Evolutionary conservation across 2,329 filamentous ascomycete species (phyloP), one percentile per base, ranked within the genome.

Genomic region (Trichoderma sp.): DNA sequence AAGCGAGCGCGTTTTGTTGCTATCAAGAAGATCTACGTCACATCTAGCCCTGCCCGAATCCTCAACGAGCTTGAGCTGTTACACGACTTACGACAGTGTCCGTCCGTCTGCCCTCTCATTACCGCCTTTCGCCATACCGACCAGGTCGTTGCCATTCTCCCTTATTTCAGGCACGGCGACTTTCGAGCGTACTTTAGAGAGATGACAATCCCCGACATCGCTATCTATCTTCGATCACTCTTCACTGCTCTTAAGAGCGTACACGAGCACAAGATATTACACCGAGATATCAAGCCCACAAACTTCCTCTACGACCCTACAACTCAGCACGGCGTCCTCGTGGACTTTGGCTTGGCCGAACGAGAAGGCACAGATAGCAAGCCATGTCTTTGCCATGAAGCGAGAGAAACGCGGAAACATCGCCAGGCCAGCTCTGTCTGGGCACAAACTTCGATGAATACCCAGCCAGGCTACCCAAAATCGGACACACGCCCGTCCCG

Each of bases 1-100:
- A 73, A 76, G 50, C 77, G 72, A 64, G 71, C 90, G 27, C 92
- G 91, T 76, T 98, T 90, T 75, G 96, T 99, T 70, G 95, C 96
- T 22, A 92, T 99, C 79, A 99, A 99, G 82, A 99, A 99, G 82
- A 99, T 99, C 73, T 99, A 99, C 78, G 95, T 98, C 71, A 99
- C 96, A 0, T 97, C 94, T 70, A 97, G 93, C 72, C 95, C 95
- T 0, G 86, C 90, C 32, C 92, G 95, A 54, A 98, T 99, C 73
- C 88, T 97, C 76, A 99, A 99, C 80, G 95, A 99, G 80, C 89
- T 99, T 19, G 94, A 98, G 74, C 86, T 99, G 25, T 87, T 99
- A 25, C 89, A 97, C 76, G 93, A 97, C 76, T 86, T 99, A 9
- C 88, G 91, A 59, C 87, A 91, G 67, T 97, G 91, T 69, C 86